A percentile compares a stretch with the other conserved stretches of the same genome.
These are phyloP conservation scores for Auricularia heimuer DNA, from an alignment of 768 basidiomycete genomes.

Conservation along the genomic window DNA sequence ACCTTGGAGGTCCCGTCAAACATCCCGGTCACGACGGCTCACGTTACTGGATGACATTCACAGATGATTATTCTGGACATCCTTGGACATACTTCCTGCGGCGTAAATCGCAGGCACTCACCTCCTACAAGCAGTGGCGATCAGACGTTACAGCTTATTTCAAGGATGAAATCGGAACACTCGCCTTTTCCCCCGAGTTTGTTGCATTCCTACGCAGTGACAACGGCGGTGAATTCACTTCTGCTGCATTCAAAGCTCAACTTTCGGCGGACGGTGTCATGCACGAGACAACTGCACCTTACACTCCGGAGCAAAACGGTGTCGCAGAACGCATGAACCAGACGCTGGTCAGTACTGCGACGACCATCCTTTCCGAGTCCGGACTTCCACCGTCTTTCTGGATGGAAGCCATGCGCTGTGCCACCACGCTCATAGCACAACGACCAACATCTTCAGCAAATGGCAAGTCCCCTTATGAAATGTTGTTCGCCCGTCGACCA, in stretches of 20 bases:
- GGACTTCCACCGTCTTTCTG: constrained; percentile 10
- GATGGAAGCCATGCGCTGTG: constrained; percentile 14
- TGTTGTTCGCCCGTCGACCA: not conserved
- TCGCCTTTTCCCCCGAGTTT: not conserved
- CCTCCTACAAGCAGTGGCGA: not conserved
- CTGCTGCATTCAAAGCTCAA: not conserved
- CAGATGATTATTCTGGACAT: constrained; percentile 9
- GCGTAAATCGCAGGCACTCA: not conserved
- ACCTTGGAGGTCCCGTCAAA: constrained; percentile 14
- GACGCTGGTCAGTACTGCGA: constrained; percentile 7
- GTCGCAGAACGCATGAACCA: constrained; percentile 16
- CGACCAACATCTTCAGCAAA: constrained; percentile 11
- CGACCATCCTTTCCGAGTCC: constrained; percentile 11
- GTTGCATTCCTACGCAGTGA: constrained; percentile 13
- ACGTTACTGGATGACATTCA: constrained; percentile 12
- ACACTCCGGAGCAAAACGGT: constrained; percentile 19
- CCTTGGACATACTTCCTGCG: constrained; percentile 1
- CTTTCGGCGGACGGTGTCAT: not conserved
- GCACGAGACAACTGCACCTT: not conserved
- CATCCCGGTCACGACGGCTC: not conserved
- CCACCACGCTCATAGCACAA: constrained; percentile 14
- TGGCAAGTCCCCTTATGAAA: not conserved
- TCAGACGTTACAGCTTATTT: not conserved
- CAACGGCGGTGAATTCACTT: not conserved
- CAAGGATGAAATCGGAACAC: not conserved